Evolutionary conservation across 305 asterid genomes (phyloP).

Genomic region (Fraxinus xanthoxyloides): DNA sequence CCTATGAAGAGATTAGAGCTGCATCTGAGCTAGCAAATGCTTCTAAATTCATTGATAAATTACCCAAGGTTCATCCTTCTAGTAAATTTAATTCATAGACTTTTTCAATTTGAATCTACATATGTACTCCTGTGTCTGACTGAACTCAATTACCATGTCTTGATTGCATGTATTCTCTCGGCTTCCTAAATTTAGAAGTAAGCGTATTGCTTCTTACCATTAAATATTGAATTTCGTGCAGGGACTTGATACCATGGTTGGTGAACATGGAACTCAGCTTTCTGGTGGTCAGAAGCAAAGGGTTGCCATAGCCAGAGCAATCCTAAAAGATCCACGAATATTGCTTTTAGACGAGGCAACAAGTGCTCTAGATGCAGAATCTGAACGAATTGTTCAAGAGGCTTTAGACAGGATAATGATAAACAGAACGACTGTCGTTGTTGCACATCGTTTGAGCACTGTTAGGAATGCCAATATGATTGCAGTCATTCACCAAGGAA

Average conservation of each 20-base stretch:
- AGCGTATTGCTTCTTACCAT: not conserved
- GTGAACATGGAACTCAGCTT: slow-evolving; percentile 76
- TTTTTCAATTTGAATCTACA: not conserved
- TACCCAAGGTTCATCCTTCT: slow-evolving; percentile 50
- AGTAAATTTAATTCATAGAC: not conserved
- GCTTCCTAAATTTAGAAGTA: not conserved
- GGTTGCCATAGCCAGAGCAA: slow-evolving; percentile 72
- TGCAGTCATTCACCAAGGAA: slow-evolving; percentile 70
- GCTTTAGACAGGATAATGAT: slow-evolving; percentile 58
- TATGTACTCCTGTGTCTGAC: not conserved
- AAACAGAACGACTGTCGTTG: slow-evolving; percentile 55
- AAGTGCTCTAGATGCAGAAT: slow-evolving; percentile 70
- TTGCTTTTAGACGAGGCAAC: slow-evolving; percentile 76
- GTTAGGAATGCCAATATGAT: slow-evolving; percentile 62
- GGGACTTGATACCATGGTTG: slow-evolving; percentile 72
- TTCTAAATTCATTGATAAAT: slow-evolving; percentile 60
- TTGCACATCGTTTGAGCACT: slow-evolving; percentile 68
- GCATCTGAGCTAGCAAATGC: slow-evolving; percentile 70
- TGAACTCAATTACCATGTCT: not conserved
- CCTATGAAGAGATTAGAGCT: slow-evolving; percentile 49
- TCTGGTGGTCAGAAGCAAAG: slow-evolving; percentile 87
- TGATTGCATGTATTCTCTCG: not conserved
- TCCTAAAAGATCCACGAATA: slow-evolving; percentile 61
- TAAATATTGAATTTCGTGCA: slow-evolving; percentile 12
- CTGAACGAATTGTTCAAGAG: slow-evolving; percentile 64